These are phyloP conservation scores for Oryza australiensis DNA, from an alignment of 176 grass and related monocot species.

Conservation along the genomic window DNA sequence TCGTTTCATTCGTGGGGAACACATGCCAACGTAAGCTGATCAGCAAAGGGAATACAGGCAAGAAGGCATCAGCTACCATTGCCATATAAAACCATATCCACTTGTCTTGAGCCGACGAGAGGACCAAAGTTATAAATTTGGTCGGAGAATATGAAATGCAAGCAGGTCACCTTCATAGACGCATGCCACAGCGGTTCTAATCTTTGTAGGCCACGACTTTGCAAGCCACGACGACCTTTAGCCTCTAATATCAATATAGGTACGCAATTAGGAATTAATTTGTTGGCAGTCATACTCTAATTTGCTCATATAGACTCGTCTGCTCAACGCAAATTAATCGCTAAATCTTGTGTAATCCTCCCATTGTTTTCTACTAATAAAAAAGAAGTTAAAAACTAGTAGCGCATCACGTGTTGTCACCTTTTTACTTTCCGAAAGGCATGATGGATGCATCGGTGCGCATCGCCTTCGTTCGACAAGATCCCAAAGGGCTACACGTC, in stretches of 20 bases:
- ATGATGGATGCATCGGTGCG: slow-evolving; percentile 10
- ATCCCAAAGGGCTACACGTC: slow-evolving; percentile 1
- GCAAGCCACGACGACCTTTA: slow-evolving; percentile 10
- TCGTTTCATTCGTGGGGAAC: slow-evolving; percentile 12
- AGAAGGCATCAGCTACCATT: slow-evolving; percentile 15
- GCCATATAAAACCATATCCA: slow-evolving; percentile 40
- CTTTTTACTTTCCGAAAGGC: slow-evolving; percentile 34
- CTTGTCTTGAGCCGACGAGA: not conserved
- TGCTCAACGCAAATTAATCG: not conserved
- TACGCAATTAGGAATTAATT: not conserved
- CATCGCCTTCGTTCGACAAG: slow-evolving; percentile 27
- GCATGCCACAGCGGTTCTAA: slow-evolving; percentile 6
- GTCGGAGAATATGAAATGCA: not conserved
- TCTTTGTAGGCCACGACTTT: slow-evolving; percentile 8
- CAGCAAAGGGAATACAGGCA: slow-evolving; percentile 1
- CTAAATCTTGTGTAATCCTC: not conserved
- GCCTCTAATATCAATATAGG: not conserved
- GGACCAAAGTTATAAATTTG: not conserved
- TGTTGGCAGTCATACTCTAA: not conserved
- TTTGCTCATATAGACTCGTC: not conserved
- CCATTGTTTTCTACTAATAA: not conserved
- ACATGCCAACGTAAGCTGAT: slow-evolving; percentile 11
- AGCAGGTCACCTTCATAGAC: slow-evolving; percentile 13
- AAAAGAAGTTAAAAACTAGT: not conserved
- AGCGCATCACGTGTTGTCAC: not conserved